Conservation (phyloP, 441 rosid genomes). For the Omphalea diandra region DNA sequence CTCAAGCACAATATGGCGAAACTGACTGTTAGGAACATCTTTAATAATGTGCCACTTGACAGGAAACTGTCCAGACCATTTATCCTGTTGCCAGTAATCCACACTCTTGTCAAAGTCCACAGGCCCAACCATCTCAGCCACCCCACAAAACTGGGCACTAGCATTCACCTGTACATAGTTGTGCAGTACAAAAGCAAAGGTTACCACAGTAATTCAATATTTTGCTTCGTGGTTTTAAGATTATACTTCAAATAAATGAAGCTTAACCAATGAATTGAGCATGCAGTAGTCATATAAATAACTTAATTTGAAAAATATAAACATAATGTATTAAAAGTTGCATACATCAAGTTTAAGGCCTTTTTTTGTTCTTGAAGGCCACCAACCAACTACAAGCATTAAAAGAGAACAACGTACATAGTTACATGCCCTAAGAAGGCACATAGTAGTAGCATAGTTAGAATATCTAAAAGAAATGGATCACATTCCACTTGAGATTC, state of each 20-base stretch:
- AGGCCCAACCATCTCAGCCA: slow-evolving; percentile 89
- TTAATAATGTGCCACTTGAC: slow-evolving; percentile 90
- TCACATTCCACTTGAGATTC: too few relatives aligned
- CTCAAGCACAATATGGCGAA: slow-evolving; percentile 77
- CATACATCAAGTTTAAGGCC: neutral
- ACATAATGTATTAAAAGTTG: too few relatives aligned
- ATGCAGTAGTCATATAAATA: too few relatives aligned
- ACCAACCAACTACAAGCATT: neutral
- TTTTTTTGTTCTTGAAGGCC: neutral
- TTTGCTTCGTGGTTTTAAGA: neutral
- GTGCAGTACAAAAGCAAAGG: neutral
- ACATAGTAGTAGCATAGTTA: neutral
- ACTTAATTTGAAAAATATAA: too few relatives aligned
- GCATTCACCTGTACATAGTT: slow-evolving; percentile 67
- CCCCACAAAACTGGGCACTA: slow-evolving; percentile 93
- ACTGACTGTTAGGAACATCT: slow-evolving; percentile 71
- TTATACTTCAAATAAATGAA: neutral
- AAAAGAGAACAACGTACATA: too few relatives aligned
- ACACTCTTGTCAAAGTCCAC: slow-evolving; percentile 75
- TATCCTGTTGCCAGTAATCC: slow-evolving; percentile 97
- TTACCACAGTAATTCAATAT: neutral
- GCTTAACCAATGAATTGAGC: neutral
- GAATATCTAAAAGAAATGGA: too few relatives aligned
- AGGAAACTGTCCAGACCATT: slow-evolving; percentile 90
- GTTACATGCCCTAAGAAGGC: neutral